Base-by-base conservation (phyloP, 2,329 filamentous ascomycete genomes). In the Fusarium succisae region DNA sequence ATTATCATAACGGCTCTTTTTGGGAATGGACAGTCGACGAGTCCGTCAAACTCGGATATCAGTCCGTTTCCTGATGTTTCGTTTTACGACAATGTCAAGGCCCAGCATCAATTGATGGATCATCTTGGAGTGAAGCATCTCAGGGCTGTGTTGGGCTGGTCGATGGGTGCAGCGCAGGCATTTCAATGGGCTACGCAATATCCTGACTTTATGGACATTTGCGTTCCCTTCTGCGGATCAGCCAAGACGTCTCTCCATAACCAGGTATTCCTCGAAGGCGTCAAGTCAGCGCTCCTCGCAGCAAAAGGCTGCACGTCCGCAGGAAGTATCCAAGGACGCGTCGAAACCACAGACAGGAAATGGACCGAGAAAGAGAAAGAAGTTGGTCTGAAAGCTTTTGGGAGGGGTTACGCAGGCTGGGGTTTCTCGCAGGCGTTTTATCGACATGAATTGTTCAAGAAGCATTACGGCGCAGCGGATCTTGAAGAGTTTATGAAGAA, bases 391-490 rank as follows among this genome's bases (percentile, higher is more conserved):
- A 94, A 92, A 77, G 93, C 93, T 0, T 88, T 96, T 64, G 92
- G 88, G 0, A 87, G 92, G 50, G 93, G 91, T 0, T 96, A 96
- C 81, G 93, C 93, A 3, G 93, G 93, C 1, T 96, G 91, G 93
- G 93, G 94, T 0, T 93, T 96, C 77, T 93, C 90, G 58, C 93
- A 95, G 77, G 87, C 92, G 0, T 96, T 95, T 77, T 96, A 96
- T 77, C 87, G 93, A 3, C 85, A 94, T 74, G 91, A 87, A 79
- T 68, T 94, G n/a, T 92, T 92, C 79, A 89, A 93, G 79, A 90
- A 81, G 3, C 84, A 79, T 2, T 86, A 95, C 14, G 91, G 91
- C 0, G 94, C 87, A 76, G 90, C 90, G 73, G 85, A 89, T 62
- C 84, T 95, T 5, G 92, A 95, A 70, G 90, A 93, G 60, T 96